Conservation (phyloP, 225 moss, liverwort and hornwort genomes). For the Ulota crispa region DNA sequence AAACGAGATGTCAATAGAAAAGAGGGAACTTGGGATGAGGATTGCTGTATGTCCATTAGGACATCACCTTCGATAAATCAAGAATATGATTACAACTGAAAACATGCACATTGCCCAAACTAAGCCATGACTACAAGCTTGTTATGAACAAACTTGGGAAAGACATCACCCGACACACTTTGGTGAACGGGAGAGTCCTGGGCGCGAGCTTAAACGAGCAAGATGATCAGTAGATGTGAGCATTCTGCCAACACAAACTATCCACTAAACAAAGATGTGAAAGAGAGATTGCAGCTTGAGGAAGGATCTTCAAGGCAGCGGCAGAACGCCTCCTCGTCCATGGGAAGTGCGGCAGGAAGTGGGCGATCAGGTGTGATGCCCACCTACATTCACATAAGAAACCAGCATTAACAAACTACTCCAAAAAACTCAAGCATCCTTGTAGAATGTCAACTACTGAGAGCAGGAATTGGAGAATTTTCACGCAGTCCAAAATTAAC, state of each 20-base stretch:
- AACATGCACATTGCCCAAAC: constrained; percentile 17
- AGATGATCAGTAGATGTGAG: neutral
- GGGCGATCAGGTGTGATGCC: constrained; percentile 87
- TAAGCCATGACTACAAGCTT: neutral
- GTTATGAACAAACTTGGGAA: constrained; percentile 2
- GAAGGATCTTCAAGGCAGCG: constrained; percentile 69
- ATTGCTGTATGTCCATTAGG: constrained; percentile 15
- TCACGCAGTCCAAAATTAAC: neutral
- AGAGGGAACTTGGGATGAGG: neutral
- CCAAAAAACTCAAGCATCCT: neutral
- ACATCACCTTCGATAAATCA: constrained; percentile 28
- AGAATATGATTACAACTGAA: constrained; percentile 36
- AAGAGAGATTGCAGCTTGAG: constrained; percentile 48
- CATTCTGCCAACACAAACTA: constrained; percentile 17
- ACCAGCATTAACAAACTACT: constrained; percentile 12
- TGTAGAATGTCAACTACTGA: neutral
- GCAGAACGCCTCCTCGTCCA: constrained; percentile 92
- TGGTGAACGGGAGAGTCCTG: neutral
- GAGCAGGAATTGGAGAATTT: neutral
- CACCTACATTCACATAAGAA: constrained; percentile 56
- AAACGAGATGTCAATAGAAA: neutral
- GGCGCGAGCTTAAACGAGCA: too few species aligned
- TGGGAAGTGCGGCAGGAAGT: constrained; percentile 61
- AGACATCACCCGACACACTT: neutral
- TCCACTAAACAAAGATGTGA: constrained; percentile 45